These are phyloP conservation scores for Nemania diffusa DNA, from an alignment of 2,329 filamentous ascomycete genomes.

Conservation along the genomic window DNA sequence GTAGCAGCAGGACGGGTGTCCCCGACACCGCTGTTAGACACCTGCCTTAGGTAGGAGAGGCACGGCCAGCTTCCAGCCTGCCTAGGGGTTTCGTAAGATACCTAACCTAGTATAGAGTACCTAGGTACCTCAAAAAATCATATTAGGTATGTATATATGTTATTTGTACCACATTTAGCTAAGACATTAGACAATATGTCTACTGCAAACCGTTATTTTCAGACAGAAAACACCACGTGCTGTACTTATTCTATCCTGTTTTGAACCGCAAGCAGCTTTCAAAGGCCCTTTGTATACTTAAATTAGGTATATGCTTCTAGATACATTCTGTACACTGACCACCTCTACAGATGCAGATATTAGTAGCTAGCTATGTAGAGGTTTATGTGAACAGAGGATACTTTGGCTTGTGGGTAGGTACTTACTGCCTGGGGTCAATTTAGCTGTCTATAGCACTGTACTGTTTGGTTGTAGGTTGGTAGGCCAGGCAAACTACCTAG, in stretches of 20 bases:
- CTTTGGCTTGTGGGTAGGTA: not conserved
- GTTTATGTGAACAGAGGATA: no score
- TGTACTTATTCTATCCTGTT: slow-evolving; percentile 1
- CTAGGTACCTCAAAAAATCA: no score
- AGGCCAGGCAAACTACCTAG: no score
- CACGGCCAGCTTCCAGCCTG: not conserved
- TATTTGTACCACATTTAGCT: not conserved
- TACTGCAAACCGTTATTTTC: slow-evolving; percentile 15
- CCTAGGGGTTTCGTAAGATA: slow-evolving; percentile 1
- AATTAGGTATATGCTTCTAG: not conserved
- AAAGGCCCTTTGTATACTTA: slow-evolving; percentile 18
- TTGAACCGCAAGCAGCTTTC: slow-evolving; percentile 31
- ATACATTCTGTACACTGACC: no score
- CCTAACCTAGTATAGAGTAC: not conserved
- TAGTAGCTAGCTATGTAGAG: no score
- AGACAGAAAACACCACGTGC: slow-evolving; percentile 16
- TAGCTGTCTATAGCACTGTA: not conserved
- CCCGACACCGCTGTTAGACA: not conserved
- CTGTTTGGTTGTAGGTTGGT: not conserved
- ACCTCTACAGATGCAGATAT: no score
- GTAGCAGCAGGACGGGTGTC: not conserved
- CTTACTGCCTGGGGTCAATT: not conserved
- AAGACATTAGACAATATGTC: slow-evolving; percentile 21
- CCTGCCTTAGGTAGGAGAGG: not conserved
- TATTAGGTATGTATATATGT: not conserved